Base-by-base conservation (phyloP, 805 yeast species). In the Candida orba region DNA sequence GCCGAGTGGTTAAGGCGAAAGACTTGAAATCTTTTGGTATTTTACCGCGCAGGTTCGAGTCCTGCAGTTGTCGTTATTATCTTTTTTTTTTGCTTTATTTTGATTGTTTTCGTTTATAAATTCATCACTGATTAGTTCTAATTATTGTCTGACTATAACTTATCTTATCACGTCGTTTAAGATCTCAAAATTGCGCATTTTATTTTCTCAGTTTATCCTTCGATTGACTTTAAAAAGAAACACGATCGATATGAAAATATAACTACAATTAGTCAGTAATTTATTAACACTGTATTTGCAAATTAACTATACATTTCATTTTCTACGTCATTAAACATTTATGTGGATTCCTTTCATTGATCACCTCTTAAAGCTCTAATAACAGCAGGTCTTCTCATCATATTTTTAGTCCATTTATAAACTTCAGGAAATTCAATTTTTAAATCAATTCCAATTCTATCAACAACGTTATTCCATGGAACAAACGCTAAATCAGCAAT, bases 401-500 rank as follows among this genome's bases (percentile, higher is more conserved):
- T 87, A 56, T 81, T 81, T 60, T 84, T 83, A 10, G 96, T 90
- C 97, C 96, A 90, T 63, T 87, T 87, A 69, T 86, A 89, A 38
- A 89, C 96, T 66, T 90, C 97, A 2, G 96, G 96, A 59, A 84
- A 89, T 62, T 90, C 97, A 27, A 77, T 74, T 61, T 84, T 83
- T 56, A 90, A 75, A 56, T 85, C 86, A 49, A 90, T 87, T 8
- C 96, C 97, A 43, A 90, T 84, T 56, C 95, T 73, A 61, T 86
- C 95, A 42, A 90, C 95, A 15, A 90, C 96, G 57, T 89, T 90
- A 63, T 90, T 90, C 98, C 98, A 90, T 14, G 98, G 95, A 25
- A 90, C 95, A 67, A 90, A 90, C 20, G 91, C 78, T 57, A 90
- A 71, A 64, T 90, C 98, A 3, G 97, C 97, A 37, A 90, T 80